phyloP scores from a whole-genome alignment of 1,139 yeast genomes.

The Hyphopichia buzzinii region DNA sequence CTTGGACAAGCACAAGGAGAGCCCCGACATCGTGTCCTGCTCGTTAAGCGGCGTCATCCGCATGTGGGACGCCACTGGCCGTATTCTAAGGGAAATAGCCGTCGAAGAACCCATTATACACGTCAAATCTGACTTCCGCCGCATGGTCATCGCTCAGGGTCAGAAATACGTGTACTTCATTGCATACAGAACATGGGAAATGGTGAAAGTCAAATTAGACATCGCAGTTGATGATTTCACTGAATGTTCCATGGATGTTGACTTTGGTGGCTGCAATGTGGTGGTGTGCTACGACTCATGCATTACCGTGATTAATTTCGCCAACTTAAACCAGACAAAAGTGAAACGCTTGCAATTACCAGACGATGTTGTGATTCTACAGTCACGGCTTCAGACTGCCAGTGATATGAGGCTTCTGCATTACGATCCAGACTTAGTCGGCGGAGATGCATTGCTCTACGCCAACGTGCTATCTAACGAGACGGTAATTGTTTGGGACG shows the following conservation, averaged over 20 bases:
- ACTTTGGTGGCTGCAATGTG: slow-evolving; percentile 50
- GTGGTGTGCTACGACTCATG: slow-evolving; percentile 24
- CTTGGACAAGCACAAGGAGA: slow-evolving; percentile 23
- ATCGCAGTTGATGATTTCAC: slow-evolving; percentile 8
- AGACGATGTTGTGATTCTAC: slow-evolving; percentile 15
- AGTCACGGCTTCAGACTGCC: slow-evolving; percentile 19
- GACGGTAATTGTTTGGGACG: slow-evolving; percentile 40
- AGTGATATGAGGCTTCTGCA: slow-evolving; percentile 6
- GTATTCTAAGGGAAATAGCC: slow-evolving; percentile 11
- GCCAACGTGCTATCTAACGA: slow-evolving; percentile 35
- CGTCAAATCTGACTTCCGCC: slow-evolving; percentile 31
- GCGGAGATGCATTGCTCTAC: slow-evolving; percentile 39
- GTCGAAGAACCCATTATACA: slow-evolving; percentile 21
- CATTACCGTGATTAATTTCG: slow-evolving; percentile 28
- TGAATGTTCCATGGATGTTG: slow-evolving; percentile 35
- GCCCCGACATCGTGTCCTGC: slow-evolving; percentile 28
- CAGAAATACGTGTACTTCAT: slow-evolving; percentile 17
- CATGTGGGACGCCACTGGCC: slow-evolving; percentile 30
- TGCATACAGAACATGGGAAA: slow-evolving; percentile 15
- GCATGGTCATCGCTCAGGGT: slow-evolving; percentile 24
- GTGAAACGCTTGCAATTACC: slow-evolving; percentile 13
- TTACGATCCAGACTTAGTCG: slow-evolving; percentile 21
- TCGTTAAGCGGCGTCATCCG: slow-evolving; percentile 22
- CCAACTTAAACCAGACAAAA: slow-evolving; percentile 5
- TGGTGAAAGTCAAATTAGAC: slow-evolving; percentile 13